Conservation (phyloP, 768 basidiomycete species). For the Calvatia gigantea region DNA sequence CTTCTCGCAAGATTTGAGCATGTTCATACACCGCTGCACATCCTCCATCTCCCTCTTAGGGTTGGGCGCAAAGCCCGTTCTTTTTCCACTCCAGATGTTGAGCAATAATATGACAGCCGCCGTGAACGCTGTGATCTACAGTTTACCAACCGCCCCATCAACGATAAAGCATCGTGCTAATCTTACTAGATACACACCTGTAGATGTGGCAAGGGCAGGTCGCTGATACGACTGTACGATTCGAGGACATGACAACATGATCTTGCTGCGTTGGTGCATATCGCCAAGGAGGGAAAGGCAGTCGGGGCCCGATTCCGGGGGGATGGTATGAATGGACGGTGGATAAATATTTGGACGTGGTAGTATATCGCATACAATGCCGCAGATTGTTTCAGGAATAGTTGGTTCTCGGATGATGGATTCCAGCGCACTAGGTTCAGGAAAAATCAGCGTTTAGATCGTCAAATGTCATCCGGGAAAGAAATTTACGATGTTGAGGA, state of each 20-base stretch:
- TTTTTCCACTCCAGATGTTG: conserved; percentile 62
- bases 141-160: background rate
- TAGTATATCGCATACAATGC: conserved; percentile 45
- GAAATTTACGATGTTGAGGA: conserved; percentile 46
- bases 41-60: conserved; percentile 52
- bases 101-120: conserved; percentile 56
- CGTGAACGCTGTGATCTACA: conserved; percentile 32
- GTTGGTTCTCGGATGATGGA: conserved; percentile 29
- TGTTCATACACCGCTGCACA: conserved; percentile 55
- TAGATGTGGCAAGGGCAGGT: conserved; percentile 29
- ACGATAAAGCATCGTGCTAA: background rate
- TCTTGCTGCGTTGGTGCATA: conserved; percentile 83
- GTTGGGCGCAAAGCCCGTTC: conserved; percentile 42
- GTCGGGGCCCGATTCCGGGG: conserved; percentile 41
- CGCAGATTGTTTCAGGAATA: conserved; percentile 57
- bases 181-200: conserved; percentile 26
- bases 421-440: conserved; percentile 40
- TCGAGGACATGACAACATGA: conserved; percentile 73
- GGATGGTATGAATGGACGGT: conserved; percentile 75
- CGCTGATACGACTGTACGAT: conserved; percentile 32
- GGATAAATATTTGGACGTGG: conserved; percentile 65
- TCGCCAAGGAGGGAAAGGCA: conserved; percentile 63
- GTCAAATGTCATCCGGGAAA: background rate
- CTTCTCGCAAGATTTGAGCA: conserved; percentile 39
- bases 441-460: background rate